Percentiles rank a stretch among this genome's conserved stretches.
Evolutionary conservation across 1,139 yeast genomes (phyloP).

Genomic region (Pichiaceae sp.): DNA sequence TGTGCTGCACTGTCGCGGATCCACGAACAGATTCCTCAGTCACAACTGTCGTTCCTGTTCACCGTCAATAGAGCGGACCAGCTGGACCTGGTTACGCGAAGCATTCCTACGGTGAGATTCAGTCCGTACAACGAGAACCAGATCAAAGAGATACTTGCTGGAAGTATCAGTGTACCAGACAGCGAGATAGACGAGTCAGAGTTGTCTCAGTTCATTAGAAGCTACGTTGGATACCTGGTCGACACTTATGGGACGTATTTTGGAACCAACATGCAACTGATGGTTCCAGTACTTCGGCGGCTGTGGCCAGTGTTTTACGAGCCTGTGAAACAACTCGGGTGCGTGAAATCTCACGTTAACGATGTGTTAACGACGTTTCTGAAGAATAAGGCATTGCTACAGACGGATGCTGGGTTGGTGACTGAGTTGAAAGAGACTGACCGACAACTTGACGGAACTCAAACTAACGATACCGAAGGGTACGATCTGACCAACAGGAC

Average conservation of each 20-base stretch:
- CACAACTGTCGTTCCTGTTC: conserved; percentile 16
- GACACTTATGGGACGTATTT: conserved; percentile 21
- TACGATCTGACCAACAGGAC: conserved; percentile 39
- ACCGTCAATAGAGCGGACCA: conserved; percentile 18
- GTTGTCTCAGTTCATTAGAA: conserved; percentile 9
- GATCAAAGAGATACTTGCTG: conserved; percentile 8
- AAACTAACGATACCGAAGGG: conserved; percentile 8
- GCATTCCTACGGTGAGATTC: conserved; percentile 18
- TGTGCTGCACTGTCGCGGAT: conserved; percentile 17
- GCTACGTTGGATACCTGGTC: conserved; percentile 18
- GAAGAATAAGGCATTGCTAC: conserved; percentile 17
- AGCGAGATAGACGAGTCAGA: neutral
- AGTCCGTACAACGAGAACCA: conserved; percentile 12
- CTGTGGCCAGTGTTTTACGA: conserved; percentile 22
- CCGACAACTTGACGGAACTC: neutral
- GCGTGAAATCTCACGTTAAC: conserved; percentile 14
- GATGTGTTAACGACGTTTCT: conserved; percentile 21
- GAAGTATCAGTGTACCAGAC: neutral
- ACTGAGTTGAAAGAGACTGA: conserved; percentile 12
- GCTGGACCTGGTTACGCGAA: conserved; percentile 16
- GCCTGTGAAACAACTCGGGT: conserved; percentile 14
- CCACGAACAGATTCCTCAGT: conserved; percentile 18
- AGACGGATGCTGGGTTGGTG: conserved; percentile 17
- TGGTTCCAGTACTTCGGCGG: conserved; percentile 17
- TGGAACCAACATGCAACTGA: conserved; percentile 17